Conservation (phyloP, 2,329 filamentous ascomycete species). For the Cadophora sp. region DNA sequence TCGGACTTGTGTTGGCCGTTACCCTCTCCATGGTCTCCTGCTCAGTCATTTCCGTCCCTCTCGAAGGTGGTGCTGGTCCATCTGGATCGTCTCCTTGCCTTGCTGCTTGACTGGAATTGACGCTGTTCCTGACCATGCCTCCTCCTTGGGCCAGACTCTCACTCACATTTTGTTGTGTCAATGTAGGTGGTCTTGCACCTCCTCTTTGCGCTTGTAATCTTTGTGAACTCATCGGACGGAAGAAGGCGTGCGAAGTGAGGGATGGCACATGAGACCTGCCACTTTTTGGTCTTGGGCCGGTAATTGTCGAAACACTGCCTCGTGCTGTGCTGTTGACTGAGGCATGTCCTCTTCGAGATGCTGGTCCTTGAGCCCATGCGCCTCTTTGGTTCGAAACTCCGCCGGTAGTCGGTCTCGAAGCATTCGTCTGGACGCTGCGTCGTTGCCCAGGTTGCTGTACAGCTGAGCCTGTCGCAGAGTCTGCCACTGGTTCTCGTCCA, state of each 20-base stretch:
- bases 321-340: slow-evolving; percentile 37
- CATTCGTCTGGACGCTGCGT: slow-evolving; percentile 49
- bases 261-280: slow-evolving; percentile 90
- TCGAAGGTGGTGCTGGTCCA: slow-evolving; percentile 68
- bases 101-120: slow-evolving; percentile 55
- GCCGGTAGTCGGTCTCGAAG: slow-evolving; percentile 61
- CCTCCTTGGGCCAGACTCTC: slow-evolving; percentile 53
- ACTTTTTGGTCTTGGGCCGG: slow-evolving; percentile 64
- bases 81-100: slow-evolving; percentile 55
- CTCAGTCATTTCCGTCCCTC: slow-evolving; percentile 83
- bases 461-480: slow-evolving; percentile 44
- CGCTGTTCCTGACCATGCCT: slow-evolving; percentile 58
- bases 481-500: slow-evolving; percentile 50
- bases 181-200: slow-evolving; percentile 53
- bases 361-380: slow-evolving; percentile 59
- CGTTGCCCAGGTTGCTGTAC: slow-evolving; percentile 45
- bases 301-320: slow-evolving; percentile 49
- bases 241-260: slow-evolving; percentile 89
- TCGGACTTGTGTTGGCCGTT: slow-evolving; percentile 78
- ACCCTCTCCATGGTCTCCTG: slow-evolving; percentile 72
- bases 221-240: slow-evolving; percentile 95
- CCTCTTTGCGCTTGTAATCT: slow-evolving; percentile 89
- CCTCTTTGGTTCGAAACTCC: slow-evolving; percentile 55
- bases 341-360: slow-evolving; percentile 56
- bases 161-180: slow-evolving; percentile 43